Base-by-base conservation (phyloP, 148 eudicot species). In the Camellia granthamiana region DNA sequence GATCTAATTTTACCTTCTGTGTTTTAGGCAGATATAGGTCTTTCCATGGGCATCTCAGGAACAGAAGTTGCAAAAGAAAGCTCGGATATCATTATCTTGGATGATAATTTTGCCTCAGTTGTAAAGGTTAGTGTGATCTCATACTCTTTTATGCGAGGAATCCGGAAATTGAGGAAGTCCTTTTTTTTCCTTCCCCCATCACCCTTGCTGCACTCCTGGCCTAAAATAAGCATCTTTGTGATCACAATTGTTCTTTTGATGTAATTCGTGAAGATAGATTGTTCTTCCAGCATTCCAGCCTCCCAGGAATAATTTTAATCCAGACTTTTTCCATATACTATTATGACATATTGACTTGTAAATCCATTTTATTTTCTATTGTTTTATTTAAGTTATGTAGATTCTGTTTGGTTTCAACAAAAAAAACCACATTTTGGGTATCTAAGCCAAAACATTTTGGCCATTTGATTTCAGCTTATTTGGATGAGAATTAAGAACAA, bases 31-130 rank as follows among this genome's bases (percentile, higher is more conserved):
- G 98, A 95, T 69, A 95, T 95, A 84, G 98, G 98, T 70, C 96
- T 95, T 84, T 88, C 98, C 59, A 95, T 95, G 98, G 98, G 98
- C 44, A 95, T 95, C 81, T 87, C 89, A 55, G 98, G 98, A 83
- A 95, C 98, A 75, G 98, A 95, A 87, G 98, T 95, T 56, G 98
- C 98, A 30, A 95, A 95, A 90, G 97, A 93, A 73, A 93, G 97
- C 89, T 95, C 98, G 0, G 98, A 95, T 80, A 93, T 95, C 80
- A 90, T 95, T 44, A 95, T 95, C 74, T 88, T 95, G 90, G 98
- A 95, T 69, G 98, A 95, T 73, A 90, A 95, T 79, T 95, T 95
- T 83, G 91, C 97, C 75, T 91, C 98, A 55, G 97, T 95, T 74
- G 98, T 93, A 8, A 95, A 93, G 94, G 98, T 91, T 51, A 86